Evolutionary conservation across 441 rosid genomes (phyloP).

Genomic region (Rhodomyrtus psidioides): DNA sequence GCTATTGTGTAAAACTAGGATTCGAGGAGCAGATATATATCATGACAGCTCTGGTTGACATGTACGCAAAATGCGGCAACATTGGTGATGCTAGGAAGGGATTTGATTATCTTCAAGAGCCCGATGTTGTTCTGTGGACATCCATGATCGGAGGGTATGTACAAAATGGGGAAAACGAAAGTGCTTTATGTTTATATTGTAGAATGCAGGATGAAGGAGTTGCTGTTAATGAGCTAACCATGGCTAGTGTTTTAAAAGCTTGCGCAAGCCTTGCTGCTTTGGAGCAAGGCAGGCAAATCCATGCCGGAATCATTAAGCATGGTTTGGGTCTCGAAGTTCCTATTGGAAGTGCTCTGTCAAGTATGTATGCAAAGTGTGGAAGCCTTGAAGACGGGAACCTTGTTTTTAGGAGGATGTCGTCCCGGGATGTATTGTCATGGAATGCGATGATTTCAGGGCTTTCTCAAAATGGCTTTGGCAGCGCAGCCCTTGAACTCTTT

Average conservation of each 20-base stretch:
- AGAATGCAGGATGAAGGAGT: constrained; percentile 51
- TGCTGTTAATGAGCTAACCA: constrained; percentile 71
- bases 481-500: constrained; percentile 57
- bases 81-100: constrained; percentile 55
- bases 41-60: constrained; percentile 70
- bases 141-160: constrained; percentile 80
- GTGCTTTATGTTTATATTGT: constrained; percentile 51
- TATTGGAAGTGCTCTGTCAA: constrained; percentile 72
- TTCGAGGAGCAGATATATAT: constrained; percentile 59
- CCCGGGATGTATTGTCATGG: constrained; percentile 63
- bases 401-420: constrained; percentile 57
- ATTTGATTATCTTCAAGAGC: constrained; percentile 47
- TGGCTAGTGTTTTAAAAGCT: constrained; percentile 72
- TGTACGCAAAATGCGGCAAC: constrained; percentile 77
- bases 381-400: constrained; percentile 51
- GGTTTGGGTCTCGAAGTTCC: constrained; percentile 49
- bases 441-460: constrained; percentile 88
- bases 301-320: constrained; percentile 52
- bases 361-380: constrained; percentile 88
- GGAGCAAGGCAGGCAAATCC: constrained; percentile 80
- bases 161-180: constrained; percentile 70
- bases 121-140: constrained; percentile 79
- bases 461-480: constrained; percentile 72
- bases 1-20: constrained; percentile 53
- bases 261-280: constrained; percentile 71